phyloP scores from a whole-genome alignment of 2,329 filamentous ascomycete genomes.

The Lasiodiplodia theobromae region DNA sequence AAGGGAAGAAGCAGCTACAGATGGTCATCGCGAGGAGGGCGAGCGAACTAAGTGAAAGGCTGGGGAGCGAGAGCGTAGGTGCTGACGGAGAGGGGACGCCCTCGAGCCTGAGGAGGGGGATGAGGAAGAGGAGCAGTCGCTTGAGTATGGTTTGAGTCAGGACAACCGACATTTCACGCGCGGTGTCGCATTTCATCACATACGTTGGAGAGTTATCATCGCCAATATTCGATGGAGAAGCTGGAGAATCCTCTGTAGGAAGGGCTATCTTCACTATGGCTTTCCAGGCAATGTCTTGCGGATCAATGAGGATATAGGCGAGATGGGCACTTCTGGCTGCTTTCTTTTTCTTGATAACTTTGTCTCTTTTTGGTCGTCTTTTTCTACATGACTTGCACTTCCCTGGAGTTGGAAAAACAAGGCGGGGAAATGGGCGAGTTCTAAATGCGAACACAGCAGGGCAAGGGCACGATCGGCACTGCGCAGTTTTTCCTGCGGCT shows the following conservation, averaged over 20 bases:
- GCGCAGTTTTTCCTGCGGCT: background rate
- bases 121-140: conserved; percentile 13
- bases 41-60: conserved; percentile 17
- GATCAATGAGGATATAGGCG: background rate
- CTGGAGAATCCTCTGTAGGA: background rate
- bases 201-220: background rate
- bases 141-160: conserved; percentile 6
- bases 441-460: background rate
- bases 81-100: conserved; percentile 10
- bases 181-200: background rate
- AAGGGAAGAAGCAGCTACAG: conserved; percentile 34
- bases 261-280: background rate
- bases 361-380: background rate
- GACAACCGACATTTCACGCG: background rate
- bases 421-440: background rate
- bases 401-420: conserved; percentile 20
- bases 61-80: conserved; percentile 16
- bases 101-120: conserved; percentile 6
- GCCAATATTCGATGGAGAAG: background rate
- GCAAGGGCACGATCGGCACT: background rate
- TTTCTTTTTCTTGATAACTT: background rate
- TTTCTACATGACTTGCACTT: conserved; percentile 12
- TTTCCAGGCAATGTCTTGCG: background rate
- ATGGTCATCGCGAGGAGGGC: conserved; percentile 29
- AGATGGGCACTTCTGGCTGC: background rate